These are phyloP conservation scores for Rutstroemia sp. DNA, from an alignment of 2,329 filamentous ascomycete species.

Conservation along the genomic window DNA sequence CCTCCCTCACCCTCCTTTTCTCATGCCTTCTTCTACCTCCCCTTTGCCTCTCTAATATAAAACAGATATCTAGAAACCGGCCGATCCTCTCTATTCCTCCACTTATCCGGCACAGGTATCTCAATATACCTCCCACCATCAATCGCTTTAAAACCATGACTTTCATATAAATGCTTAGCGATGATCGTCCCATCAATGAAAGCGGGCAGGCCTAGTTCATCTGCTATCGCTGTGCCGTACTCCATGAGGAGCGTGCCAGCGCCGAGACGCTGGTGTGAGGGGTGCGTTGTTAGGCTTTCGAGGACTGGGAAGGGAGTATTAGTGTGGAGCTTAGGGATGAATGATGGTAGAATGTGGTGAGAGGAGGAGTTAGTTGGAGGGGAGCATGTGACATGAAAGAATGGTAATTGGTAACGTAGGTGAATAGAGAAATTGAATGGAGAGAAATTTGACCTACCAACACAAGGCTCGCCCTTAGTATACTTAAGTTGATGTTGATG, in stretches of 20 bases:
- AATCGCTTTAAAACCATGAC: conserved; percentile 13
- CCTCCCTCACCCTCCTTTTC: background rate
- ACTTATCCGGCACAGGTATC: conserved; percentile 14
- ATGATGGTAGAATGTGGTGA: background rate
- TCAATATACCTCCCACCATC: conserved; percentile 6
- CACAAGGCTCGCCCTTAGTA: conserved; percentile 12
- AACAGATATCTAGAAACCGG: conserved; percentile 13
- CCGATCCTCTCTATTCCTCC: conserved; percentile 9
- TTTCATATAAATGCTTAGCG: conserved; percentile 17
- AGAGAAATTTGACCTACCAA: conserved; percentile 11
- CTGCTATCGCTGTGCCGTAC: conserved; percentile 32
- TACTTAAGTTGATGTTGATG: conserved; percentile 10
- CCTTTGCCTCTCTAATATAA: conserved; percentile 8
- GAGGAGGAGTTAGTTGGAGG: no score
- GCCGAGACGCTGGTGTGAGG: conserved; percentile 31
- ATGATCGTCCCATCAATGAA: conserved; percentile 11
- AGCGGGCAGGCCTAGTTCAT: conserved; percentile 6
- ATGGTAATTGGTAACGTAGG: no score
- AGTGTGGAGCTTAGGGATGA: background rate
- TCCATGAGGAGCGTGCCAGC: conserved; percentile 31
- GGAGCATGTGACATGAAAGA: background rate
- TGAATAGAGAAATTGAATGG: no score
- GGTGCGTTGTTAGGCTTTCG: conserved; percentile 30
- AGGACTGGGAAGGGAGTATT: conserved; percentile 23
- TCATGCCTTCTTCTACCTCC: background rate